phyloP scores from a whole-genome alignment of 179 eudicot genomes.

The Drosera spatulata region DNA sequence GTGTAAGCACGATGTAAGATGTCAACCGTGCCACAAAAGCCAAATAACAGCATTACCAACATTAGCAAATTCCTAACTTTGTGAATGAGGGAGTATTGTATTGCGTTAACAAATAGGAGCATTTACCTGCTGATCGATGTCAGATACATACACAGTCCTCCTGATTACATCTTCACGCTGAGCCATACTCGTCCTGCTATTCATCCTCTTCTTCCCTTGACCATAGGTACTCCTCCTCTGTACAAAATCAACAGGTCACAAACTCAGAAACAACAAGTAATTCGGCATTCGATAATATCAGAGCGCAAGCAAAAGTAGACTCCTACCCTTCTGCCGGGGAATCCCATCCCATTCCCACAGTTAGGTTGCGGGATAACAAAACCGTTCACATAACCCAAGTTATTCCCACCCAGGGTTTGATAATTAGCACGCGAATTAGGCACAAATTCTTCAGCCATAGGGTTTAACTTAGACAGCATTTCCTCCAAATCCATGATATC shows the following conservation, averaged over 20 bases:
- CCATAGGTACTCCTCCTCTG: conserved; percentile 50
- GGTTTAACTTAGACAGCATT: conserved; percentile 76
- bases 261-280: background rate
- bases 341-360: conserved; percentile 21
- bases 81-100: too few relatives aligned
- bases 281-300: background rate
- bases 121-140: conserved; percentile 93
- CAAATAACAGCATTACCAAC: background rate
- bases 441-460: conserved; percentile 83
- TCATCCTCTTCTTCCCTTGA: conserved; percentile 72
- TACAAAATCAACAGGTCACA: conserved; percentile 7
- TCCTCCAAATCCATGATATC: conserved; percentile 13
- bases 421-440: conserved; percentile 39
- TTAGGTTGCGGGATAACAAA: conserved; percentile 9
- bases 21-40: background rate
- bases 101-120: too few relatives aligned
- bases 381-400: conserved; percentile 17
- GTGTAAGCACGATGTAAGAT: conserved; percentile 6
- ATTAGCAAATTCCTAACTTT: background rate
- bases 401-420: conserved; percentile 4
- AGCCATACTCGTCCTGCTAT: conserved; percentile 75
- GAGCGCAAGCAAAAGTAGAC: background rate
- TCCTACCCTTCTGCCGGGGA: conserved; percentile 23
- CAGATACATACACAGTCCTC: conserved; percentile 36
- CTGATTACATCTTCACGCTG: conserved; percentile 61